Evolutionary conservation across 1,139 yeast species (phyloP).

Genomic region (Debaryomycetaceae sp.): DNA sequence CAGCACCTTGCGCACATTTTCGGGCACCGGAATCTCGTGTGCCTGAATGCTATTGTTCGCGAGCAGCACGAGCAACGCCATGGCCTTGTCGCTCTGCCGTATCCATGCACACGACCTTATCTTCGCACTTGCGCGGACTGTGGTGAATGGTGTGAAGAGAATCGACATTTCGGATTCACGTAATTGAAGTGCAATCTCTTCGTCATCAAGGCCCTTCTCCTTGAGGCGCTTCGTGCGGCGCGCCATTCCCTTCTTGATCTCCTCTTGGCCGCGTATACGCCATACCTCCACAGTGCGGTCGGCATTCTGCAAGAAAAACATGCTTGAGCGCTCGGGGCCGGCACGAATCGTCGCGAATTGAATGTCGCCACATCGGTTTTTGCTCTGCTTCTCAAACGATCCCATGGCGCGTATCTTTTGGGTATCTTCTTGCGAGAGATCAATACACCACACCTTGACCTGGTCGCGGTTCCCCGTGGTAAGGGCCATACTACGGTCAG

Average conservation of each 20-base stretch:
- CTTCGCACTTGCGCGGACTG: conserved; percentile 45
- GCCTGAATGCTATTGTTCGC: conserved; percentile 69
- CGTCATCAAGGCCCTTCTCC: conserved; percentile 56
- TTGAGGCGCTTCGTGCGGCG: conserved; percentile 70
- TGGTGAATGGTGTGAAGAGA: conserved; percentile 54
- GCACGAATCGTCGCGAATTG: conserved; percentile 27
- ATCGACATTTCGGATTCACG: conserved; percentile 46
- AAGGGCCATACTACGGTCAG: conserved; percentile 31
- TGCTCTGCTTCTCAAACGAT: conserved; percentile 64
- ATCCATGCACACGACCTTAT: conserved; percentile 52
- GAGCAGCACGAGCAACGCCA: conserved; percentile 55
- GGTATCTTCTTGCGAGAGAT: conserved; percentile 41
- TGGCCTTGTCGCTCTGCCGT: conserved; percentile 25
- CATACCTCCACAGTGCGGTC: conserved; percentile 78
- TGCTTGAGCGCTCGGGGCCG: conserved; percentile 14
- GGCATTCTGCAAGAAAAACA: conserved; percentile 62
- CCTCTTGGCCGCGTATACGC: conserved; percentile 68
- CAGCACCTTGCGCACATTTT: conserved; percentile 31
- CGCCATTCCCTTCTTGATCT: conserved; percentile 65
- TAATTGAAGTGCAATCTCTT: conserved; percentile 46
- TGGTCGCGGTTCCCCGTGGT: conserved; percentile 79
- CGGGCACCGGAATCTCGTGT: conserved; percentile 45
- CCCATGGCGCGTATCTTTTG: conserved; percentile 55
- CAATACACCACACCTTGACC: conserved; percentile 70
- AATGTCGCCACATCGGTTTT: conserved; percentile 58